Evolutionary conservation across 2,329 filamentous ascomycete genomes (phyloP).

Genomic region (Blumeriella jaapii): DNA sequence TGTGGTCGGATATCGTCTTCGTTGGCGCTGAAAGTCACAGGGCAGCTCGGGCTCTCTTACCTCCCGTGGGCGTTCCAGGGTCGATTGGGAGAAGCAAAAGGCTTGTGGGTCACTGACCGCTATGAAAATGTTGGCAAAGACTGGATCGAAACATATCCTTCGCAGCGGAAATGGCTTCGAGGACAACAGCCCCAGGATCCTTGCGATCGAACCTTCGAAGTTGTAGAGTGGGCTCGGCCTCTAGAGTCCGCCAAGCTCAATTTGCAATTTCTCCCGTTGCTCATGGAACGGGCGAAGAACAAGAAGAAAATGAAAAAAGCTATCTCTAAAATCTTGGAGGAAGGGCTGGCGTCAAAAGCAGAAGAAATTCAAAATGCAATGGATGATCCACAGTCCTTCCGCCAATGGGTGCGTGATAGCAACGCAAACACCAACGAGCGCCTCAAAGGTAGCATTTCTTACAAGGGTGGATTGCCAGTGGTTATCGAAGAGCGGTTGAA

Average conservation of each 20-base stretch:
- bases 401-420: slow-evolving; percentile 40
- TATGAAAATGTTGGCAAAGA: slow-evolving; percentile 34
- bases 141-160: slow-evolving; percentile 57
- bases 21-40: slow-evolving; percentile 42
- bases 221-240: slow-evolving; percentile 38
- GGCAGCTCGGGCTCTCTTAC: slow-evolving; percentile 37
- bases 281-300: slow-evolving; percentile 47
- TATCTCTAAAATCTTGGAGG: slow-evolving; percentile 38
- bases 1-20: slow-evolving; percentile 52
- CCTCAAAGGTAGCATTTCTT: slow-evolving; percentile 20
- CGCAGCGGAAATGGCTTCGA: slow-evolving; percentile 56
- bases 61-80: slow-evolving; percentile 56
- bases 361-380: slow-evolving; percentile 40
- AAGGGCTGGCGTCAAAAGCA: slow-evolving; percentile 41
- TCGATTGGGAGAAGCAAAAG: slow-evolving; percentile 62
- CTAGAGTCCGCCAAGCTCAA: slow-evolving; percentile 48
- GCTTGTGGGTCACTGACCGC: slow-evolving; percentile 57
- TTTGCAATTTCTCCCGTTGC: slow-evolving; percentile 55
- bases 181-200: slow-evolving; percentile 31
- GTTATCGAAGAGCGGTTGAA: slow-evolving; percentile 37
- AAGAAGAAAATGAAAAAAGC: slow-evolving; percentile 32
- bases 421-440: slow-evolving; percentile 31
- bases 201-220: slow-evolving; percentile 52
- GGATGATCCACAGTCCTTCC: slow-evolving; percentile 36
- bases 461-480: slow-evolving; percentile 16